Base-by-base conservation (phyloP, 345 rosid species). In the Syzygium aromaticum region DNA sequence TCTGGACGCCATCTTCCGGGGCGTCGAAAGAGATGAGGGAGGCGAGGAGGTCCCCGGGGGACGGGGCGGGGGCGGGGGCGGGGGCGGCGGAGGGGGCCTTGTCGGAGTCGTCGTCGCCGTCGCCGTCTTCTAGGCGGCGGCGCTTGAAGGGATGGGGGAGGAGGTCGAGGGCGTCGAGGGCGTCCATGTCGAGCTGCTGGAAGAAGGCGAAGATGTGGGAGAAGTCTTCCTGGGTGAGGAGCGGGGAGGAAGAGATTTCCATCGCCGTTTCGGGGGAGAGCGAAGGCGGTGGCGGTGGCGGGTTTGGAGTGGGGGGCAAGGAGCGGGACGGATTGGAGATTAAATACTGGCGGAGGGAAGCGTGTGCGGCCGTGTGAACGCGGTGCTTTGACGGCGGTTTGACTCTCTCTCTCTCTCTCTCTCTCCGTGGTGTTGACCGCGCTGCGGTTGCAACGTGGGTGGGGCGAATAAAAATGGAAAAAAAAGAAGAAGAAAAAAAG, bases 191-290 rank as follows among this genome's bases (percentile, higher is more conserved):
- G 49, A 38, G 27, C 27, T 73, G 82, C 51, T 87, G 89, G 53
- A 90, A 86, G 4, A 91, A 82, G 84, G 56, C 5, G 84, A 85
- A 73, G 64, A 91, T 80, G 21, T 89, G 90, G 52, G 92, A 85
- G 88, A 84, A 85, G 85, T 91, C 93, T 16, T 91, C 93, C 40
- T 84, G 92, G 86, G 51, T 88, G 85, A 89, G 83, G 84, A 89
- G 85, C 54, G 92, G 22, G 53, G 51, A 43, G 63, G 52, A 19
- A n/a, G 86, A 8, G 84, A 84, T 57, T 63, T 83, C 63, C n/a
- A 54, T 19, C 11, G 54, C 38, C 17, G 52, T 43, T 6, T 2
- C 15, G 85, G 5, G 15, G 21, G 56, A 7, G 38, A 38, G 5
- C 22, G 89, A 52, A 25, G 57, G 2, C 1, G 30, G 61, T 25